These are phyloP conservation scores for Pichia ethanolica DNA, from an alignment of 805 yeast species.

Conservation along the genomic window DNA sequence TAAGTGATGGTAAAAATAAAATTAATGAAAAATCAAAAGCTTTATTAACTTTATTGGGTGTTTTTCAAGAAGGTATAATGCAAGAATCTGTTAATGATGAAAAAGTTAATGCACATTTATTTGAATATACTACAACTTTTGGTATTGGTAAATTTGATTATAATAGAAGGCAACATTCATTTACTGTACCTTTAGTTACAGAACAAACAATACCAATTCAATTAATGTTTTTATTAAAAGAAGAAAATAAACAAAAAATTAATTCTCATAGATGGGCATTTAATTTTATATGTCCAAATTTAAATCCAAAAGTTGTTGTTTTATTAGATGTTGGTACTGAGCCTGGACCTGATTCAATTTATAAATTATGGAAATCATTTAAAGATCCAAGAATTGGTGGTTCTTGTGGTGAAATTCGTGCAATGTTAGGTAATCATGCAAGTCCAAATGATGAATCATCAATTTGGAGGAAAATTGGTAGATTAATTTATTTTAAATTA, in stretches of 20 bases:
- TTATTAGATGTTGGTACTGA: slow-evolving; percentile 91
- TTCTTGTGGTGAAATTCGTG: slow-evolving; percentile 94
- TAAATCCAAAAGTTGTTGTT: slow-evolving; percentile 76
- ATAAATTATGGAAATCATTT: slow-evolving; percentile 84
- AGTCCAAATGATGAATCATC: slow-evolving; percentile 26
- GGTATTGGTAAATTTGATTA: slow-evolving; percentile 46
- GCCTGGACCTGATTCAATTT: slow-evolving; percentile 80
- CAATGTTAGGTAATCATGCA: slow-evolving; percentile 38
- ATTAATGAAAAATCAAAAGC: slow-evolving; percentile 73
- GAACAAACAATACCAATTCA: slow-evolving; percentile 72
- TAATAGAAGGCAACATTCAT: slow-evolving; percentile 41
- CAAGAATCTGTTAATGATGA: slow-evolving; percentile 79
- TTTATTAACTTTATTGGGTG: slow-evolving; percentile 76
- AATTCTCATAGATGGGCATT: slow-evolving; percentile 96
- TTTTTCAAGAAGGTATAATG: slow-evolving; percentile 91
- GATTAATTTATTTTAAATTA: slow-evolving; percentile 40
- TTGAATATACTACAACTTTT: slow-evolving; percentile 87
- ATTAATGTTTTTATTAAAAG: slow-evolving; percentile 79
- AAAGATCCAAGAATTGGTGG: slow-evolving; percentile 81
- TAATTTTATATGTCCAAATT: slow-evolving; percentile 77
- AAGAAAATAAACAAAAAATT: slow-evolving; percentile 81
- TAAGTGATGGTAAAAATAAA: slow-evolving; percentile 85
- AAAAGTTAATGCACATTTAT: slow-evolving; percentile 78
- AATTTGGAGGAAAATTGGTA: slow-evolving; percentile 16
- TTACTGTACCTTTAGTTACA: slow-evolving; percentile 55